These are phyloP conservation scores for Suillus subaureus DNA, from an alignment of 768 basidiomycete genomes.

Conservation along the genomic window DNA sequence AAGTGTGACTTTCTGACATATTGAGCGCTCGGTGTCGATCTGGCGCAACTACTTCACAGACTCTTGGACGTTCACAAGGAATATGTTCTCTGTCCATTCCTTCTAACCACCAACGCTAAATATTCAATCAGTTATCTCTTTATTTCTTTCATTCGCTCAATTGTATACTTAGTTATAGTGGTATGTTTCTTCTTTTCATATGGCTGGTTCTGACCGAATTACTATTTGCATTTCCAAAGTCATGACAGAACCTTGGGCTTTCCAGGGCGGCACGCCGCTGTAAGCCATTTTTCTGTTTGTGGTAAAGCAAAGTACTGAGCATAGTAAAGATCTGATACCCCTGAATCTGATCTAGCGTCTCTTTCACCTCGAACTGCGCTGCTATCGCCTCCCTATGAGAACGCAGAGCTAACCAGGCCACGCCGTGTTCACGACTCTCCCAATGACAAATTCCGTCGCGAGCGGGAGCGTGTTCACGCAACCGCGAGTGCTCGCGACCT, in stretches of 20 bases:
- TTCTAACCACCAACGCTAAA: constrained; percentile 1
- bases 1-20: constrained; percentile 12
- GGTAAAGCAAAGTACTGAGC: constrained; percentile 6
- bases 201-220: neutral
- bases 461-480: constrained; percentile 37
- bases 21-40: constrained; percentile 16
- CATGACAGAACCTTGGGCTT: constrained; percentile 31
- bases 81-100: neutral
- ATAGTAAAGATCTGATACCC: constrained; percentile 15
- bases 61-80: neutral
- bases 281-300: constrained; percentile 19
- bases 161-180: neutral
- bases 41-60: constrained; percentile 6
- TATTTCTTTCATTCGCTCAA: constrained; percentile 1
- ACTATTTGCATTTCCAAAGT: constrained; percentile 8
- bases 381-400: constrained; percentile 29
- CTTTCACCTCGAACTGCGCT: constrained; percentile 31
- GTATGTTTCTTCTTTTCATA: neutral
- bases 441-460: constrained; percentile 33
- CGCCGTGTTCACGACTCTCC: constrained; percentile 30
- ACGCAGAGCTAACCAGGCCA: constrained; percentile 7
- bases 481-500: constrained; percentile 32
- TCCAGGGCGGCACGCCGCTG: constrained; percentile 15
- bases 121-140: constrained; percentile 6
- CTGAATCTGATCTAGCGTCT: constrained; percentile 31